Evolutionary conservation across 2,329 filamentous ascomycete genomes (phyloP).

Genomic region (Stagonosporopsis tanaceti): DNA sequence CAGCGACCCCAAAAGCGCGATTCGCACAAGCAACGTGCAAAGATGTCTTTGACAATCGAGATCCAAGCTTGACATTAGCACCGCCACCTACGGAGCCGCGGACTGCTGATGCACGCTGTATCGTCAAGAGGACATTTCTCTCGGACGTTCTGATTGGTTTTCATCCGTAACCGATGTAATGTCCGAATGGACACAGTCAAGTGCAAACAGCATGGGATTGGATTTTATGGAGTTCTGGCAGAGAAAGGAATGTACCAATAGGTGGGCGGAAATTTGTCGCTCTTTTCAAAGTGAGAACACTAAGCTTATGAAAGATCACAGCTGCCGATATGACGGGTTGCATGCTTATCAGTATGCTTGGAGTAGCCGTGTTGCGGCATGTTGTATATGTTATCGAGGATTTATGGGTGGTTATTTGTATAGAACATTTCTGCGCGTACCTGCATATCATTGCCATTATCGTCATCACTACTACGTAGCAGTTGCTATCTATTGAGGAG

Average conservation of each 20-base stretch:
- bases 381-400: slow-evolving; percentile 2
- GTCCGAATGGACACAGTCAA: no score
- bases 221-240: slow-evolving; percentile 13
- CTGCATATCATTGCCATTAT: slow-evolving; percentile 12
- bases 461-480: not conserved
- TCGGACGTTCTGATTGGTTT: not conserved
- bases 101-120: not conserved
- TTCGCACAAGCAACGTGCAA: not conserved
- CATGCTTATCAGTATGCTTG: not conserved
- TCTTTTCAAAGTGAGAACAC: slow-evolving; percentile 5
- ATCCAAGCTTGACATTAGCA: not conserved
- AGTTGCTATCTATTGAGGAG: slow-evolving; percentile 3
- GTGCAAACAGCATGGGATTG: not conserved
- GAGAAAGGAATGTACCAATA: slow-evolving; percentile 8
- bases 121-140: not conserved
- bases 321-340: not conserved
- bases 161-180: not conserved
- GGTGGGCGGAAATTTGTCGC: slow-evolving; percentile 14
- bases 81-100: not conserved
- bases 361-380: slow-evolving; percentile 14
- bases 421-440: slow-evolving; percentile 15
- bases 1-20: not conserved
- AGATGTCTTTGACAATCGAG: not conserved
- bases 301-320: not conserved
- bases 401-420: slow-evolving; percentile 7